Percentiles rank a stretch among this genome's conserved stretches.
Conservation (phyloP, 495 filamentous ascomycete genomes). For the Astrothelium subdiscretum region DNA sequence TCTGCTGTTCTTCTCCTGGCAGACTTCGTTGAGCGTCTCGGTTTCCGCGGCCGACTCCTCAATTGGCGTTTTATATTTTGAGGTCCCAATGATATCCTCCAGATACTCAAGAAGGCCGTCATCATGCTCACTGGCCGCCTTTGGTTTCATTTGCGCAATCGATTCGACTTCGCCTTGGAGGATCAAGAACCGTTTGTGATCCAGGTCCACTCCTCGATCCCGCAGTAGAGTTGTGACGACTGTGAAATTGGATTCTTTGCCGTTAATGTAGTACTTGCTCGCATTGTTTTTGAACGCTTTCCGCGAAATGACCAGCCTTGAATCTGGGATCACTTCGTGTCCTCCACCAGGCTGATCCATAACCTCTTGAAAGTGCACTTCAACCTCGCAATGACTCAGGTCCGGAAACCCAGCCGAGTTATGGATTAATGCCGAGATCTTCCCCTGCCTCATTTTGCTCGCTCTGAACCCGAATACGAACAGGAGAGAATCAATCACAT, state of each 20-base stretch:
- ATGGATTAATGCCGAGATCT: conserved; percentile 94
- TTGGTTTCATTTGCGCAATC: conserved; percentile 98
- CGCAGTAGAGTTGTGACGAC: conserved; percentile 79
- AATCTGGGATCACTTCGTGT: conserved; percentile 64
- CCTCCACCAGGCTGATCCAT: conserved; percentile 71
- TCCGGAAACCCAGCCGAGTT: conserved; percentile 82
- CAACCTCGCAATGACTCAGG: conserved; percentile 82
- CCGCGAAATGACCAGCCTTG: conserved; percentile 74
- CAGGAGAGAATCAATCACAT: conserved; percentile 93
- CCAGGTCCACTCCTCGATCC: conserved; percentile 81
- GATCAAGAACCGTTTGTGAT: conserved; percentile 97
- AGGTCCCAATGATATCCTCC: conserved; percentile 97
- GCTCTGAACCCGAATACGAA: conserved; percentile 98
- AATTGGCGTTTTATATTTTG: conserved; percentile 93
- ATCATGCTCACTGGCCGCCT: conserved; percentile 86
- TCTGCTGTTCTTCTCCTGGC: conserved; percentile 81
- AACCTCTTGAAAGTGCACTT: conserved; percentile 90
- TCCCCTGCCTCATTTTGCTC: conserved; percentile 98
- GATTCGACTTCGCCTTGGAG: conserved; percentile 96
- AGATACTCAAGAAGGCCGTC: conserved; percentile 94
- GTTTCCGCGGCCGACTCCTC: conserved; percentile 84
- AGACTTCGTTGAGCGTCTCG: conserved; percentile 86
- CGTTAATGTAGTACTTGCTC: conserved; percentile 96
- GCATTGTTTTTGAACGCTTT: conserved; percentile 95
- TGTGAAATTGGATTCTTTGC: conserved; percentile 77